phyloP scores from a whole-genome alignment of 305 asterid genomes.

The Fraxinus albicans region DNA sequence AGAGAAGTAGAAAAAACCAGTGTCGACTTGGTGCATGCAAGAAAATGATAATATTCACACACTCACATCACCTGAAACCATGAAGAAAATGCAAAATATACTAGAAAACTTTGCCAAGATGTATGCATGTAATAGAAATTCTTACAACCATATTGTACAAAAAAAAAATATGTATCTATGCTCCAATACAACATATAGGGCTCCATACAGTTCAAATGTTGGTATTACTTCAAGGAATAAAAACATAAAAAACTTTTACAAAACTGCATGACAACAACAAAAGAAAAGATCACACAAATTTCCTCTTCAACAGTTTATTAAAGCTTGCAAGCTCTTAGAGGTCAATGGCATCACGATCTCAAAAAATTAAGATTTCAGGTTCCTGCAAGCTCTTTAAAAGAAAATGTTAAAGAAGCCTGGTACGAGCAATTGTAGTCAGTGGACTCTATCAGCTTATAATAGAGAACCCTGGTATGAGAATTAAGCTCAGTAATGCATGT shows the following conservation, averaged over 20 bases:
- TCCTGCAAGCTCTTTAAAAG: not conserved
- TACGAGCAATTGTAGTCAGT: not conserved
- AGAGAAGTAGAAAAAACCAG: not conserved
- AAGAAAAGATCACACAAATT: not conserved
- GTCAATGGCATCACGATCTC: not conserved
- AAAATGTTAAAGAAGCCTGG: not conserved
- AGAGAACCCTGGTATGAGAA: not conserved
- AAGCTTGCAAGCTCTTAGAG: not conserved
- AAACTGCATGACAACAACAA: not conserved
- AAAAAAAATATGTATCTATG: not conserved
- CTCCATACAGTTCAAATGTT: not conserved
- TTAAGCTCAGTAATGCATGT: not conserved
- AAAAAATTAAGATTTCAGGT: not conserved
- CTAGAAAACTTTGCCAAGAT: not conserved
- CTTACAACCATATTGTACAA: not conserved
- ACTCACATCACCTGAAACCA: not conserved
- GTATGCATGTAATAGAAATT: not conserved
- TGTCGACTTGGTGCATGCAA: not conserved
- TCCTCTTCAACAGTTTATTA: not conserved
- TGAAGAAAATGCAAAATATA: not conserved
- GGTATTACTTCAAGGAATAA: not conserved
- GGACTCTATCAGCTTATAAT: not conserved
- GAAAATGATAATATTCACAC: not conserved
- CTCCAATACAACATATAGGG: not conserved
- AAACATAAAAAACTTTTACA: not conserved